Evolutionary conservation across 371 early-diverging fungal species (phyloP), one percentile per base, ranked within the genome.

Genomic region (Syncephalastrum monosporum): DNA sequence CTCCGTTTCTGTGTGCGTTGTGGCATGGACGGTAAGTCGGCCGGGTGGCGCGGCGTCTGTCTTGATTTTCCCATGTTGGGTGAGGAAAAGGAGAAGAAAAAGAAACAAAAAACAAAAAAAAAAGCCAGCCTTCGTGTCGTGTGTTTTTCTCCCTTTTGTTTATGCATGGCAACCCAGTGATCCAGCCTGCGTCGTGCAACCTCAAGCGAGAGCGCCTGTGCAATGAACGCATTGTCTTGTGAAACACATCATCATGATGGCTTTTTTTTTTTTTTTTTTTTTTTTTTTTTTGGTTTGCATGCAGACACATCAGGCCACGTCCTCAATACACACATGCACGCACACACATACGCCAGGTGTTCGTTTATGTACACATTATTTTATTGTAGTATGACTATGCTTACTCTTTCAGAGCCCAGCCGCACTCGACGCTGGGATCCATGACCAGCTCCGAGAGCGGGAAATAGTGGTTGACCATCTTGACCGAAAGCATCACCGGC

Each of bases 401-500:
- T 29, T 14, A 33, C 38, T 33, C 38, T 10, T 33, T 33, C 8
- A 33, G 38, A 33, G 25, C 53, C 84, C 84, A 84, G 24, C 84
- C 84, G 53, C 80, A 84, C 47, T 81, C 82, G 15, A 72, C 74
- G n/a, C 59, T 67, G 6, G 74, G 66, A 60, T 84, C 82, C 45
- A 74, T 70, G 13, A 75, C 74, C 77, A 83, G 74, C 42, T 81
- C 81, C 6, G 71, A 71, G 14, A 83, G 70, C 8, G 83, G 83
- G 71, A 83, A 93, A 69, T 93, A 95, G 63, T 92, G 93, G 60
- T 84, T 77, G 53, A 86, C 83, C 52, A 85, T 85, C 75, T 92
- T 93, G 65, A 93, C 77, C 57, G 85, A 88, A 29, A 91, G 68
- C 56, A 94, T 90, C 4, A 79, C 75, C 0, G 93, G 94, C 3